Evolutionary conservation across 1,284 basidiomycete genomes (phyloP), one percentile per base, ranked within the genome.

Genomic region (Volvariella volvacea): DNA sequence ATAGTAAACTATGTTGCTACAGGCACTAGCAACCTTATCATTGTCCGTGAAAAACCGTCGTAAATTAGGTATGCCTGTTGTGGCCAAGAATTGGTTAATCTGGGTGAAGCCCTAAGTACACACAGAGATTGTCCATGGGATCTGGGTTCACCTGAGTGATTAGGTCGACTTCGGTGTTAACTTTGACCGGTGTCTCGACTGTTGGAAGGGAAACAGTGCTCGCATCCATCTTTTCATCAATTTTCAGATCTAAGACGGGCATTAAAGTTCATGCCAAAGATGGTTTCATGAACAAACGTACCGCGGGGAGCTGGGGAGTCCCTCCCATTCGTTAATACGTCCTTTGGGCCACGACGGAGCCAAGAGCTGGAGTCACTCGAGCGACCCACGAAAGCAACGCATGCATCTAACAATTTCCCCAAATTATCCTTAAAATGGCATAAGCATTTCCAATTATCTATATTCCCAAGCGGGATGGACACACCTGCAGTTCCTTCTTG

Each of bases 401-500:
- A 87, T 2, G 82, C 71, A 54, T 99, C 96, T 7, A 93, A 71
- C 0, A 98, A 73, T 61, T 90, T 94, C 33, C 80, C 76, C 55
- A 88, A 94, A 0, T 78, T 83, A 48, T 99, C 95, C 76, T 88
- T 47, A 17, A 28, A 45, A 34, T 44, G n/a, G n/a, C n/a, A 44
- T 4, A 38, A 15, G 38, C 15, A 22, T 44, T 41, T 39, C 30
- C 25, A 19, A 42, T n/a, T 16, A 9, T 22, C 12, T 15, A 41
- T 14, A 41, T 15, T 20, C 14, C 22, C 19, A 3, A 42, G 6
- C 9, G 15, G 12, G 19, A n/a, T 22, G 19, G 2, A 44, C 50
- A n/a, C 52, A 81, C 85, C 70, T 95, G 92, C 14, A 98, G 67
- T 49, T 99, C 95, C 55, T 92, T 88, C n/a, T 88, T 79, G 44